Percentiles rank a stretch among this genome's conserved stretches.
Evolutionary conservation across 305 asterid species (phyloP).

Genomic region (Fraxinus xanthoxyloides): DNA sequence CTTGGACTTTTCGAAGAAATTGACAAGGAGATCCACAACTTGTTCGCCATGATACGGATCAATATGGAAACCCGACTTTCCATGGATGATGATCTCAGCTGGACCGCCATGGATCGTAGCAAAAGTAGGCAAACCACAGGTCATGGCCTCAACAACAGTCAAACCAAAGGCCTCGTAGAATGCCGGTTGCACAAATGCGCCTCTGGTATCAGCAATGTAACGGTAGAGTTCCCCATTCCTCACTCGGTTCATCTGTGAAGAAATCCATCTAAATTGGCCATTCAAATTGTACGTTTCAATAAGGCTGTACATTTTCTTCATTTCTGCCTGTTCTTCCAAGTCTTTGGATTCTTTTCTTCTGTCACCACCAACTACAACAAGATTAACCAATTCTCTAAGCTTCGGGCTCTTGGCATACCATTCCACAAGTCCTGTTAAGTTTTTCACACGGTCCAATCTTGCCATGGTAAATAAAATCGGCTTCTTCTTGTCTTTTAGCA

Average conservation of each 20-base stretch:
- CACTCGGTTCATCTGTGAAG: conserved; percentile 82
- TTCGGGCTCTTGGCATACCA: conserved; percentile 66
- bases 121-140: conserved; percentile 70
- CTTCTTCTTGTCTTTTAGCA: conserved; percentile 66
- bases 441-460: conserved; percentile 72
- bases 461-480: conserved; percentile 87
- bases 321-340: conserved; percentile 75
- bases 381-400: conserved; percentile 61
- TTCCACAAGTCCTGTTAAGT: conserved; percentile 72
- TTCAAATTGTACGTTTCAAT: conserved; percentile 26
- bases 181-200: conserved; percentile 76
- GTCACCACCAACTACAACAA: conserved; percentile 55
- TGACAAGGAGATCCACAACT: conserved; percentile 49
- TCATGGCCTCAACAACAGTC: conserved; percentile 82
- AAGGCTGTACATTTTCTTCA: conserved; percentile 62
- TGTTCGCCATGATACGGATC: conserved; percentile 71
- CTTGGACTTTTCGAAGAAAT: conserved; percentile 58
- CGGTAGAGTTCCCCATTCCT: conserved; percentile 86
- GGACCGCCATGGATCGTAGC: conserved; percentile 76
- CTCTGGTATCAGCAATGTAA: conserved; percentile 66
- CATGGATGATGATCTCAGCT: conserved; percentile 71
- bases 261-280: conserved; percentile 84
- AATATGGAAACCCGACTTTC: conserved; percentile 77
- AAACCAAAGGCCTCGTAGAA: conserved; percentile 80
- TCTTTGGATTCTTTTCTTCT: conserved; percentile 14